phyloP scores from a whole-genome alignment of 2,329 filamentous ascomycete species.

The Neospermospora avenae region DNA sequence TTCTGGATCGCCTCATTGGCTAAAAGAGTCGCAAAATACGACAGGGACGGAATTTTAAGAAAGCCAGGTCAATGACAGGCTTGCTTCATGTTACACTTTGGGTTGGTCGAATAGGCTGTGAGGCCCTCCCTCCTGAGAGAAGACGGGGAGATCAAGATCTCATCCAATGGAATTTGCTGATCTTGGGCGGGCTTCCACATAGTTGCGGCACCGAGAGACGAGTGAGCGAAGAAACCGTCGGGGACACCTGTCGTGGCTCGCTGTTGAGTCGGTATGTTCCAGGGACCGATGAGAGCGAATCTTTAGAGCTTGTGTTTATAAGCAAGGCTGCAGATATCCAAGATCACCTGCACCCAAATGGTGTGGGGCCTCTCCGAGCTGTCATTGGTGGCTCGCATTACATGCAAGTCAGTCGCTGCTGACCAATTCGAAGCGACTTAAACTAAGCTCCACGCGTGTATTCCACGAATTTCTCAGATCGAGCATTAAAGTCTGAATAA shows the following conservation, averaged over 20 bases:
- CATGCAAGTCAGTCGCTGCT: background rate
- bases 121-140: background rate
- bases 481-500: background rate
- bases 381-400: background rate
- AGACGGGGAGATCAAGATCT: background rate
- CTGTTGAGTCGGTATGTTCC: no score
- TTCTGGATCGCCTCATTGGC: background rate
- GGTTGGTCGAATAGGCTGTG: background rate
- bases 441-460: no score
- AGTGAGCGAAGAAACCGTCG: slow-evolving; percentile 2
- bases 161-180: background rate
- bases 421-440: background rate
- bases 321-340: slow-evolving; percentile 11
- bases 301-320: slow-evolving; percentile 5
- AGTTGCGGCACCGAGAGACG: slow-evolving; percentile 8
- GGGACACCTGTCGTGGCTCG: no score
- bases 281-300: background rate
- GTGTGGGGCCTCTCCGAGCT: background rate
- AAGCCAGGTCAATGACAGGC: background rate
- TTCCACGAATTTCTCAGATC: background rate
- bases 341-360: slow-evolving; percentile 7
- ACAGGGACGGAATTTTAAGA: background rate
- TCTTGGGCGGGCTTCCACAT: background rate
- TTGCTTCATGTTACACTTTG: slow-evolving; percentile 1
- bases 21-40: background rate